These are phyloP conservation scores for Neopestalotiopsis rosae DNA, from an alignment of 2,329 filamentous ascomycete genomes.

Conservation along the genomic window DNA sequence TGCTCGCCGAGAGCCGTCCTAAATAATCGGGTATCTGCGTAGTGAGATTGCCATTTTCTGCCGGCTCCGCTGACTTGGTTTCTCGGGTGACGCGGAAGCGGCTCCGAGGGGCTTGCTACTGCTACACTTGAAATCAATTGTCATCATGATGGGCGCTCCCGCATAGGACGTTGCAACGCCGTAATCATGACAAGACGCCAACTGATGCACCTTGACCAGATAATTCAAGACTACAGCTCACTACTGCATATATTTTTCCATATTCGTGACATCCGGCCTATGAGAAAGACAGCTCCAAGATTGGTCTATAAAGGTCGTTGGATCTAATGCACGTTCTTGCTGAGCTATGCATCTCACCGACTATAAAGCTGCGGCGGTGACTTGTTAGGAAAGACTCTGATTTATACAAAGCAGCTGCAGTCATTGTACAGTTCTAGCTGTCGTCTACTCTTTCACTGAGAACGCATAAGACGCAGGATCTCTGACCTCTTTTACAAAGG, in stretches of 20 bases:
- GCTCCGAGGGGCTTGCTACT: background rate
- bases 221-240: too few species aligned
- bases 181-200: background rate
- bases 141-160: background rate
- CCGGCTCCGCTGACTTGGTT: background rate
- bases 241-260: background rate
- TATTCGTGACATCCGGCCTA: background rate
- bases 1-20: background rate
- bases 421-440: background rate
- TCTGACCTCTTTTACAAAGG: too few species aligned
- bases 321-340: background rate
- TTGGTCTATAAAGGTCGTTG: background rate
- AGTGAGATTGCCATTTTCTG: background rate
- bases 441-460: background rate
- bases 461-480: too few species aligned
- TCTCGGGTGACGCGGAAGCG: background rate
- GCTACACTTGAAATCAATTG: background rate
- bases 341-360: background rate
- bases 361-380: background rate
- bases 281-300: background rate
- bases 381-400: background rate
- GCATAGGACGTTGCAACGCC: background rate
- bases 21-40: background rate
- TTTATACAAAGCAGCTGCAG: background rate
- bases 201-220: background rate